phyloP scores from a whole-genome alignment of 2,329 filamentous ascomycete genomes.

The Tolypocladium album region DNA sequence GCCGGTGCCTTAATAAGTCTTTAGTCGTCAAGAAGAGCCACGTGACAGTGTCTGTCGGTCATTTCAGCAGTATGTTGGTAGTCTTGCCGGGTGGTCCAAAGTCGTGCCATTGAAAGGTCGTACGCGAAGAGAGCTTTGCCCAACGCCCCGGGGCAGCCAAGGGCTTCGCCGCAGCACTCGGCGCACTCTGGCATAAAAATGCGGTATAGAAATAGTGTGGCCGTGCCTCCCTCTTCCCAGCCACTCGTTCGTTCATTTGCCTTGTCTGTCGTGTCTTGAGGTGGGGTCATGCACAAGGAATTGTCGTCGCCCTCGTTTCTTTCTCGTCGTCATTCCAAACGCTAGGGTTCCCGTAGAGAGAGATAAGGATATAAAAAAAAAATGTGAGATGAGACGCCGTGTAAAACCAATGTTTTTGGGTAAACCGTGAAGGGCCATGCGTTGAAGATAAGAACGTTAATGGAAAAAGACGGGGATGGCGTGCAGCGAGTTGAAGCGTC shows the following conservation, averaged over 20 bases:
- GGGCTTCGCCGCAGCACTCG: conserved; percentile 14
- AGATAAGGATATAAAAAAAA: conserved; percentile 10
- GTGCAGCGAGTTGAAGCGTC: not conserved
- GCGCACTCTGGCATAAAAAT: conserved; percentile 4
- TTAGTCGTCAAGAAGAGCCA: conserved; percentile 23
- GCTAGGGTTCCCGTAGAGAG: conserved; percentile 2
- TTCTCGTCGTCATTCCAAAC: conserved; percentile 1
- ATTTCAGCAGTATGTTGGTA: conserved; percentile 21
- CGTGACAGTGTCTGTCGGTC: conserved; percentile 21
- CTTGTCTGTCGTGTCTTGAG: not conserved
- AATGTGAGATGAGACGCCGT: conserved; percentile 17
- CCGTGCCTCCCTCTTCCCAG: not conserved
- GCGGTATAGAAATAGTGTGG: not conserved
- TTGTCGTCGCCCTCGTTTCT: not conserved
- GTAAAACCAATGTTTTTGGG: conserved; percentile 12
- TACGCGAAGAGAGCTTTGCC: conserved; percentile 9
- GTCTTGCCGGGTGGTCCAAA: conserved; percentile 20
- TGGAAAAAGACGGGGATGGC: conserved; percentile 13
- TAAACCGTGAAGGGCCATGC: conserved; percentile 15
- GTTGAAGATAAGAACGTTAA: conserved; percentile 18
- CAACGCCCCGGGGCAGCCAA: conserved; percentile 9
- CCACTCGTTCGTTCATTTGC: not conserved
- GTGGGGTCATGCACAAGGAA: not conserved
- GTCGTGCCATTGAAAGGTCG: conserved; percentile 17
- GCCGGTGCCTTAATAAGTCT: conserved; percentile 26